Evolutionary conservation across 1,284 basidiomycete species (phyloP).

Genomic region (Ustilago nuda): DNA sequence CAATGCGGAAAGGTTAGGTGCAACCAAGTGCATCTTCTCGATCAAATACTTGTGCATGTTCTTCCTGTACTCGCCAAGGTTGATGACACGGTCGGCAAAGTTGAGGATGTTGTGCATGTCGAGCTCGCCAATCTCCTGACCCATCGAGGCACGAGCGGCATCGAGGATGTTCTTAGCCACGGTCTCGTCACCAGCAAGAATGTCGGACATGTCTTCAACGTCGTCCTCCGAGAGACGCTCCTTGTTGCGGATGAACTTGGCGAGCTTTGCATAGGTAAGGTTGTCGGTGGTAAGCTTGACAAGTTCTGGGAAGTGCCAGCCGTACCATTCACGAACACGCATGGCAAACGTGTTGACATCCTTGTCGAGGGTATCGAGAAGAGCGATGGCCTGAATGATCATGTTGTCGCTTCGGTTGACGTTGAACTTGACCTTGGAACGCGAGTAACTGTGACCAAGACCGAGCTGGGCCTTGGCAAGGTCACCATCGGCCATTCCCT

Average conservation of each 20-base stretch:
- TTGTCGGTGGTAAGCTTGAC: constrained; percentile 94
- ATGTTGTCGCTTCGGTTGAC: constrained; percentile 99
- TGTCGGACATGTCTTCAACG: constrained; percentile 81
- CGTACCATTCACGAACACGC: constrained; percentile 99
- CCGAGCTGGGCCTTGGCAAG: constrained; percentile 88
- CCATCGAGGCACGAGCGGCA: constrained; percentile 94
- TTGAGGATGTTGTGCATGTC: constrained; percentile 96
- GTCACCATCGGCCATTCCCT: constrained; percentile 87
- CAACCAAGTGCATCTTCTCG: constrained; percentile 98
- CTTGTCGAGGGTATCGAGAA: constrained; percentile 99
- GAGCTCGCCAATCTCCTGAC: constrained; percentile 88
- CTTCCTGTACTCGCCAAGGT: constrained; percentile 93
- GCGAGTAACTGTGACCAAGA: constrained; percentile 96
- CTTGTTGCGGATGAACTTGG: constrained; percentile 91
- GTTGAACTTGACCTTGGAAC: constrained; percentile 96
- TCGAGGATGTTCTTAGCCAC: constrained; percentile 94
- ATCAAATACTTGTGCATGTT: constrained; percentile 87
- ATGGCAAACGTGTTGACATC: constrained; percentile 99
- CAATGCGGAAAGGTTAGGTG: constrained; percentile 88
- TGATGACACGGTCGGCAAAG: constrained; percentile 90
- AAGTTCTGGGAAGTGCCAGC: constrained; percentile 99
- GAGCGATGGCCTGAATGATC: constrained; percentile 99
- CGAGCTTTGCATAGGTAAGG: constrained; percentile 89
- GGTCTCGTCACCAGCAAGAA: constrained; percentile 87
- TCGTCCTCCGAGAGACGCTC: constrained; percentile 75